Conservation (phyloP, 2,329 filamentous ascomycete species). For the Fusarium bulbicola region DNA sequence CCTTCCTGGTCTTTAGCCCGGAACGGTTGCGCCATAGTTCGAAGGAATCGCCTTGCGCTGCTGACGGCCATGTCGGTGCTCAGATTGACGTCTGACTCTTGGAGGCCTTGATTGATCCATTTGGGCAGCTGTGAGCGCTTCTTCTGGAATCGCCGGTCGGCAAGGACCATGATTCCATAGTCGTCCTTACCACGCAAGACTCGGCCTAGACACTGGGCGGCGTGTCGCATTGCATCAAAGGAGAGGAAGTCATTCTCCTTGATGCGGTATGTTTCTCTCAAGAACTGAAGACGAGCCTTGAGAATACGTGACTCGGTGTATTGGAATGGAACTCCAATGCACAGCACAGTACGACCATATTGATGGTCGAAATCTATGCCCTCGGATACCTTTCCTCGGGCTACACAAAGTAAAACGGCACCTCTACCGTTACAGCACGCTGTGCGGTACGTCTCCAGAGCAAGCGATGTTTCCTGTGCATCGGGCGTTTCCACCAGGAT, state of each 20-base stretch:
- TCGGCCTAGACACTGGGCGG: constrained; percentile 93
- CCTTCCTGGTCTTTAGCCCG: constrained; percentile 85
- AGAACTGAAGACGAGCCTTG: constrained; percentile 92
- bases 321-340: constrained; percentile 97
- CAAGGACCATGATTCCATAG: constrained; percentile 99
- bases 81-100: constrained; percentile 86
- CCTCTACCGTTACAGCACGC: constrained; percentile 97
- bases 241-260: constrained; percentile 97
- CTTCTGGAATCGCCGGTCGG: constrained; percentile 91
- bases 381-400: constrained; percentile 95
- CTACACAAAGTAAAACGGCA: constrained; percentile 92
- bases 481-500: constrained; percentile 98
- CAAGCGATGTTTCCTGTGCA: constrained; percentile 94
- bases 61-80: constrained; percentile 96
- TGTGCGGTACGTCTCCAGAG: constrained; percentile 94
- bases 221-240: constrained; percentile 99
- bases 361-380: constrained; percentile 99
- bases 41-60: constrained; percentile 86
- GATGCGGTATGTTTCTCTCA: constrained; percentile 97
- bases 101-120: constrained; percentile 91
- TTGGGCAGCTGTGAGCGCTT: constrained; percentile 91
- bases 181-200: constrained; percentile 97
- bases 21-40: constrained; percentile 93
- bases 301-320: constrained; percentile 98
- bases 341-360: constrained; percentile 93